A percentile compares a stretch with the other conserved stretches of the same genome.
Conservation (phyloP, 306 rosid genomes). For the Quercus suber region DNA sequence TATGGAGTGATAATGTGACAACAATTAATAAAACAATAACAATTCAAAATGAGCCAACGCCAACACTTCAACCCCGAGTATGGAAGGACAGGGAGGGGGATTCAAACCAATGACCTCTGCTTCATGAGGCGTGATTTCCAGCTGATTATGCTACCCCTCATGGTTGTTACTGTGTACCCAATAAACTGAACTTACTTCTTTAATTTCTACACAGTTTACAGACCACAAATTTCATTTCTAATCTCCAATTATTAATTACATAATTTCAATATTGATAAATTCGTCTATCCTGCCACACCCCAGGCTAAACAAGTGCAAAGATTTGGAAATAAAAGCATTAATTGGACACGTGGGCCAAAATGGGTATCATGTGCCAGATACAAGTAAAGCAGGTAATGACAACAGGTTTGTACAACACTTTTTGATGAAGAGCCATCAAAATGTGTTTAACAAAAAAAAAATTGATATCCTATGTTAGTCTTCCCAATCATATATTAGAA, state of each 20-base stretch:
- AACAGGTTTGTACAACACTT: not conserved
- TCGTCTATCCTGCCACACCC: not conserved
- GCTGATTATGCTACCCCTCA: too few relatives aligned
- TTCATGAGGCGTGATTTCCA: too few relatives aligned
- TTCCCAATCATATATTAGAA: conserved; percentile 12
- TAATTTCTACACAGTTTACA: not conserved
- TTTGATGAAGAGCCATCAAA: not conserved
- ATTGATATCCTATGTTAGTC: not conserved
- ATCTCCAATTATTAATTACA: not conserved
- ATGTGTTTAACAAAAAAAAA: not conserved
- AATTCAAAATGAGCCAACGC: not conserved
- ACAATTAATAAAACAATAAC: not conserved
- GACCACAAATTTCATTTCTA: not conserved
- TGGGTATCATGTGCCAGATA: not conserved
- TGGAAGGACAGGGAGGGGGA: not conserved
- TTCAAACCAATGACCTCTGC: too few relatives aligned
- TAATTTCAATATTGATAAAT: not conserved
- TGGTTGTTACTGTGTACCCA: too few relatives aligned
- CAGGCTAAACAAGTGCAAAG: not conserved
- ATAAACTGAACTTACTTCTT: not conserved
- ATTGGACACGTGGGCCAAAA: not conserved
- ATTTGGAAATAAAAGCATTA: not conserved
- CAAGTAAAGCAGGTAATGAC: not conserved
- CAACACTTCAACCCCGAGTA: not conserved
- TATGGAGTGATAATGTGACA: not conserved